Evolutionary conservation across 2,329 filamentous ascomycete species (phyloP).

Genomic region (Kalaharituber pfeilii): DNA sequence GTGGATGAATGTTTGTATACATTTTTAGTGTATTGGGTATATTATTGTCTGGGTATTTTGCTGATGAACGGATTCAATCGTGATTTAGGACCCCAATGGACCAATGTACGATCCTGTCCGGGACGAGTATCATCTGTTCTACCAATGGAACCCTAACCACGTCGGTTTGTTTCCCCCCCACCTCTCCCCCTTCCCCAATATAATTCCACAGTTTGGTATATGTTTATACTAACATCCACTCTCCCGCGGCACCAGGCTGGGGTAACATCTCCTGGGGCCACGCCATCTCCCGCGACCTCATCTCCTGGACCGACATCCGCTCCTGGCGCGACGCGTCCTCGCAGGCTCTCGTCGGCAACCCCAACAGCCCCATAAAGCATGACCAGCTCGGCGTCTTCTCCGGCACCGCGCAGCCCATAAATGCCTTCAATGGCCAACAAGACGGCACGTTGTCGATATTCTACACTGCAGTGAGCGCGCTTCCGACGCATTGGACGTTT

Average conservation of each 20-base stretch:
- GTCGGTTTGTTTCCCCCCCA: constrained; percentile 23
- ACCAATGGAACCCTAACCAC: constrained; percentile 35
- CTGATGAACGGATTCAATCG: not conserved
- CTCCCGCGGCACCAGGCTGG: constrained; percentile 23
- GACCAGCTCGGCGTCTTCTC: constrained; percentile 24
- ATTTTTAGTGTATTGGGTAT: too few relatives aligned
- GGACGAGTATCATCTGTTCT: constrained; percentile 36
- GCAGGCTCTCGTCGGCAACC: constrained; percentile 27
- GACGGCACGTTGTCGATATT: constrained; percentile 24
- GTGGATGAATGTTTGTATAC: constrained; percentile 29
- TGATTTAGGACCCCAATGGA: constrained; percentile 33
- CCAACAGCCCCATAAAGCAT: constrained; percentile 37
- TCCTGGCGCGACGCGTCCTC: constrained; percentile 32
- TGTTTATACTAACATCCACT: constrained; percentile 26
- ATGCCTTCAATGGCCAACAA: constrained; percentile 35
- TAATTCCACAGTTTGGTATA: constrained; percentile 27
- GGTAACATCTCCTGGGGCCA: constrained; percentile 35
- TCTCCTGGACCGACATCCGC: constrained; percentile 31
- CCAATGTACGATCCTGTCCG: constrained; percentile 34
- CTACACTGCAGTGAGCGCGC: constrained; percentile 26
- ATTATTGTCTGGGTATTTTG: not conserved
- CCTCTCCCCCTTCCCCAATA: not conserved
- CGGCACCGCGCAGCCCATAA: constrained; percentile 28
- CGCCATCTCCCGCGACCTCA: constrained; percentile 34
- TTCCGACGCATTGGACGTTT: constrained; percentile 28